Base-by-base conservation (phyloP, 495 filamentous ascomycete species). In the Penicillium cosmopolitanum region DNA sequence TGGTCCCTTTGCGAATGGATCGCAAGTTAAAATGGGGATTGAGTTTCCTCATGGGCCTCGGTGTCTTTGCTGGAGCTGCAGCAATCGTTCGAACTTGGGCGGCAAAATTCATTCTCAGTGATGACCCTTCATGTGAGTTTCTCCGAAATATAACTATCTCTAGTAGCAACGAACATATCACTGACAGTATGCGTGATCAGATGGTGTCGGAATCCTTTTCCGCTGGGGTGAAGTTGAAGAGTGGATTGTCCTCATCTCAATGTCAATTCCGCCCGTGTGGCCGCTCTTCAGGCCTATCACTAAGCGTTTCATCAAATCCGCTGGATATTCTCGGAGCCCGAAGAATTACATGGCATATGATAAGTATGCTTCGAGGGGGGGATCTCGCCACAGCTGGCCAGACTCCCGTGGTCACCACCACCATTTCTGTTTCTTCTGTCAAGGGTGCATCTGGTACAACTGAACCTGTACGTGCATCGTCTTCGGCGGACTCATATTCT, bases 241-340 rank as follows among this genome's bases (percentile, higher is more conserved):
- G 44, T 66, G 64, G 64, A 43, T 66, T 33, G 60, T 66, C 8
- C 57, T 66, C 19, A 66, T 66, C 53, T 54, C 60, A 25, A 66
- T 66, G 64, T 66, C 64, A n/a, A 66, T 66, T n/a, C 64, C 64
- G 42, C 64, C 64, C 1, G 64, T 66, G 0, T 66, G 64, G 64
- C 64, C 64, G 10, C 36, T 66, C 21, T 60, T 66, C 57, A 42
- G 64, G 3, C 64, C 64, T 5, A 51, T 61, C 19, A 65, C 63
- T 2, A 38, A 50, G 19, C 55, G 44, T 15, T 65, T 65, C 55
- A 62, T 65, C 55, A 65, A 58, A 54, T 61, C 58, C 5, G 51
- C 50, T 5, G 6, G 7, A 11, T 55, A 44, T 25, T 58, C 56
- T 47, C 61, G 57, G 19, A 64, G 56, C 33, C 50, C 40, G 6